A percentile compares a stretch with the other conserved stretches of the same genome.
Evolutionary conservation across 2,329 filamentous ascomycete species (phyloP).

Genomic region (Endoconidiophora laricicola): DNA sequence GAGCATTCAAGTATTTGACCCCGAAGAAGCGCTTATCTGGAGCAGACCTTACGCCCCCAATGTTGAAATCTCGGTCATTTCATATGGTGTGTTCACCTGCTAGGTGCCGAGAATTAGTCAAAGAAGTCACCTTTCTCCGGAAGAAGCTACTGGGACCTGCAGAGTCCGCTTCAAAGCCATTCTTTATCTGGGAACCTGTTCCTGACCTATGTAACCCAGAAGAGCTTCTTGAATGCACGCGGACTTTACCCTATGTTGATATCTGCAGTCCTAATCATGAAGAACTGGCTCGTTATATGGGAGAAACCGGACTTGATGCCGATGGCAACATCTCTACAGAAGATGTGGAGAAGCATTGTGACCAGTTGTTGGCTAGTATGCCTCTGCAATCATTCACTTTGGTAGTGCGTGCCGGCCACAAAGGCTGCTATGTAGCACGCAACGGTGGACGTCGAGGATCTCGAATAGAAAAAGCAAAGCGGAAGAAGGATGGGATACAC

Average conservation of each 20-base stretch:
- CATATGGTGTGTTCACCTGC: conserved; percentile 73
- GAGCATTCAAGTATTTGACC: conserved; percentile 74
- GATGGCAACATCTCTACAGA: conserved; percentile 36
- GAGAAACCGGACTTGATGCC: conserved; percentile 35
- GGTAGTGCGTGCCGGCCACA: conserved; percentile 54
- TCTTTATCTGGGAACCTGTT: conserved; percentile 91
- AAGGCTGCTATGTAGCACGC: conserved; percentile 50
- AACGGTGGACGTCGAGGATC: conserved; percentile 36
- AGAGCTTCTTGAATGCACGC: conserved; percentile 47
- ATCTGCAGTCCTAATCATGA: conserved; percentile 67
- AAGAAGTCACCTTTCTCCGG: conserved; percentile 47
- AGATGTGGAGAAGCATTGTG: conserved; percentile 41
- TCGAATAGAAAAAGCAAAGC: conserved; percentile 22
- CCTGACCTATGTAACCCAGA: conserved; percentile 70
- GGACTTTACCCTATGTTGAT: conserved; percentile 43
- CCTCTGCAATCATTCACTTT: conserved; percentile 48
- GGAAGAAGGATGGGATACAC: conserved; percentile 21
- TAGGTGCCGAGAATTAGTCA: conserved; percentile 60
- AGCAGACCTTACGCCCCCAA: conserved; percentile 45
- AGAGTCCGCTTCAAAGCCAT: conserved; percentile 35
- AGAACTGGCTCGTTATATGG: conserved; percentile 79
- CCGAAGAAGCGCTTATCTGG: conserved; percentile 70
- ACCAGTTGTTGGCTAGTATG: conserved; percentile 47
- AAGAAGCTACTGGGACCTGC: conserved; percentile 22
- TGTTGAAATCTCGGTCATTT: conserved; percentile 61